Evolutionary conservation across 352 stramenopile species (phyloP).

Genomic region (Globisporangium paddicum): DNA sequence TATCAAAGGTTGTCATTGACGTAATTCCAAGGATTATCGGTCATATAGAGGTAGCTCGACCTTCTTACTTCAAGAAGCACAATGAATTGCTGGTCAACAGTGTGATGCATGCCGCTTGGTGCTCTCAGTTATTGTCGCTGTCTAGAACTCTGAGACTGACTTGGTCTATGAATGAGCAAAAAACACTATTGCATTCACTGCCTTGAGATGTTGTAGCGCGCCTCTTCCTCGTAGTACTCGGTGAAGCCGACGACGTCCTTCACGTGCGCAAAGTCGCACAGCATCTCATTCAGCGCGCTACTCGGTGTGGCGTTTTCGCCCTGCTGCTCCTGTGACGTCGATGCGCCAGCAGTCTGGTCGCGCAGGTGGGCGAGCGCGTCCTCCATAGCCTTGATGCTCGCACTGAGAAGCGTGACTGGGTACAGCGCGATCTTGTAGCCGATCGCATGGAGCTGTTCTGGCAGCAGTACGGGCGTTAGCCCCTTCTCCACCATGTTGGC

Average conservation of each 20-base stretch:
- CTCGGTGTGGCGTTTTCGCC: constrained; percentile 30
- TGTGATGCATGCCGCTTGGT: not conserved
- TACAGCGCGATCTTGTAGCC: constrained; percentile 94
- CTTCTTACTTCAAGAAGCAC: too few relatives aligned
- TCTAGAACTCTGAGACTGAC: not conserved
- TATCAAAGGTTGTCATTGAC: too few relatives aligned
- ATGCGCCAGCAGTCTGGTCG: constrained; percentile 24
- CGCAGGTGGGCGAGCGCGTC: constrained; percentile 81
- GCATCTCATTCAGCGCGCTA: constrained; percentile 54
- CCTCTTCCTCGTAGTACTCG: constrained; percentile 88
- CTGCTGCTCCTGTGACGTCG: constrained; percentile 15
- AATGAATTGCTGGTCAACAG: not conserved
- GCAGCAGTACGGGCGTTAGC: constrained; percentile 88
- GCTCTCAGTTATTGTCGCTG: not conserved
- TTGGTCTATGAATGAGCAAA: not conserved
- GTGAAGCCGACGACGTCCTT: constrained; percentile 94
- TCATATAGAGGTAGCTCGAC: too few relatives aligned
- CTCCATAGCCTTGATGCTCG: constrained; percentile 92
- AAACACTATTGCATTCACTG: not conserved
- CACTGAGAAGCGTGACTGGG: constrained; percentile 91
- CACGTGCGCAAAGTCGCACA: constrained; percentile 82
- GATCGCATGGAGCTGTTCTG: constrained; percentile 84
- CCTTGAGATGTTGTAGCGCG: constrained; percentile 16
- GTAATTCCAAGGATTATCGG: too few relatives aligned
- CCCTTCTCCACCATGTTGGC: constrained; percentile 86